A percentile compares a stretch with the other conserved stretches of the same genome.
Conservation (phyloP, 805 yeast species). For the Saturnispora halmiae region DNA sequence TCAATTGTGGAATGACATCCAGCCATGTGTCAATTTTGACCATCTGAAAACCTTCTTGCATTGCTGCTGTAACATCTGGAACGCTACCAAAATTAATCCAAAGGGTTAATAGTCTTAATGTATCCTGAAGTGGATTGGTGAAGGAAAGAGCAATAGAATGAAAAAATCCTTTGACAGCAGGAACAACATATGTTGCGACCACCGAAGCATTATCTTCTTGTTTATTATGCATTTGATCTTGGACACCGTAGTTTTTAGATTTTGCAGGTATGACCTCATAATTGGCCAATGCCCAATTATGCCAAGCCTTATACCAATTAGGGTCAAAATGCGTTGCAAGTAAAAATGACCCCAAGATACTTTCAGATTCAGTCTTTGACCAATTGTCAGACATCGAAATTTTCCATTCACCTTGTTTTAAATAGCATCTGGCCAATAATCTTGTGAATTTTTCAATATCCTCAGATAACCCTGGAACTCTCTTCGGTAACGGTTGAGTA, state of each 20-base stretch:
- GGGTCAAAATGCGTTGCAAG: slow-evolving; percentile 92
- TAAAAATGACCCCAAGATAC: slow-evolving; percentile 82
- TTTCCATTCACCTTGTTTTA: slow-evolving; percentile 99
- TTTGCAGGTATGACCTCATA: slow-evolving; percentile 80
- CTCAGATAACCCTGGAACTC: slow-evolving; percentile 58
- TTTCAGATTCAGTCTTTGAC: slow-evolving; percentile 64
- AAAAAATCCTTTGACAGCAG: slow-evolving; percentile 94
- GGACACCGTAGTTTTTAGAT: slow-evolving; percentile 17
- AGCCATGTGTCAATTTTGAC: slow-evolving; percentile 91
- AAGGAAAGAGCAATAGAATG: slow-evolving; percentile 84
- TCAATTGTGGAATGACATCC: slow-evolving; percentile 90
- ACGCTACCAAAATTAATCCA: slow-evolving; percentile 97
- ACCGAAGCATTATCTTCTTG: slow-evolving; percentile 38
- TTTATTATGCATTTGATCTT: slow-evolving; percentile 11
- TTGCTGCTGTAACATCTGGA: slow-evolving; percentile 82
- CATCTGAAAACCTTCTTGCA: slow-evolving; percentile 83
- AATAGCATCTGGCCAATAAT: slow-evolving; percentile 83
- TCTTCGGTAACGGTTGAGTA: slow-evolving; percentile 74
- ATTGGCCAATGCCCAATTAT: slow-evolving; percentile 97
- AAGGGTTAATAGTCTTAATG: slow-evolving; percentile 75
- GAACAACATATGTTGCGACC: slow-evolving; percentile 82
- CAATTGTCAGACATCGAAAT: slow-evolving; percentile 70
- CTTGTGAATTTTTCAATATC: slow-evolving; percentile 78
- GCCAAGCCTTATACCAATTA: slow-evolving; percentile 98
- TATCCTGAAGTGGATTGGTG: slow-evolving; percentile 86